Evolutionary conservation across 495 filamentous ascomycete genomes (phyloP).

Genomic region (Cudoniella acicularis): DNA sequence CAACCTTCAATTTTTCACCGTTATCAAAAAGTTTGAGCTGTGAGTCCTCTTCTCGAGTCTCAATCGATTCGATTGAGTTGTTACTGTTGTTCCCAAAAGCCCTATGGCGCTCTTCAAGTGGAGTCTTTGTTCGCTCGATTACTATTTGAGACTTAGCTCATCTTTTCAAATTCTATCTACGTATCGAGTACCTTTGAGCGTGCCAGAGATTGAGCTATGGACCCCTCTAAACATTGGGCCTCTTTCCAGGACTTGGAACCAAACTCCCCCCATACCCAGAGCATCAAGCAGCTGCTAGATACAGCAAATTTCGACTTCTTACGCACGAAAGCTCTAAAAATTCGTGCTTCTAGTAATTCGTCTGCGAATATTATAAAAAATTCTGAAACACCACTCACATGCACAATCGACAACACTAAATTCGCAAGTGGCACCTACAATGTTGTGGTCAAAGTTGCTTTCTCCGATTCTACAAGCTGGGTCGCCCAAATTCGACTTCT

Average conservation of each 20-base stretch:
- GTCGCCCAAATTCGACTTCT: background rate
- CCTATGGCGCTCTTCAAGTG: too few species aligned
- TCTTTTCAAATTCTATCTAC: too few species aligned
- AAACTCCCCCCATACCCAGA: background rate
- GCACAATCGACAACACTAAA: background rate
- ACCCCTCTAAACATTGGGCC: background rate
- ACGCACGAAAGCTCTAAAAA: background rate
- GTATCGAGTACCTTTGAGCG: too few species aligned
- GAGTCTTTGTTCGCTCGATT: too few species aligned
- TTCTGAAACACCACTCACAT: background rate
- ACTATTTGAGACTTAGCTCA: too few species aligned
- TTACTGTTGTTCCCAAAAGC: too few species aligned
- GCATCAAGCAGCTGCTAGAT: background rate
- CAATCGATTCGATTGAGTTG: too few species aligned
- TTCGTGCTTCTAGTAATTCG: background rate
- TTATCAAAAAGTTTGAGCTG: too few species aligned
- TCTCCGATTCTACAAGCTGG: background rate
- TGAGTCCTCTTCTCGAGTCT: too few species aligned
- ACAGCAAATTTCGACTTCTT: background rate
- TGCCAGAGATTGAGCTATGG: too few species aligned
- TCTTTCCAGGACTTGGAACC: background rate
- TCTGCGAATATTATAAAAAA: too few species aligned
- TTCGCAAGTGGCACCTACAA: background rate
- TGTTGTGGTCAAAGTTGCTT: background rate
- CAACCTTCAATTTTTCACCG: too few species aligned